Base-by-base conservation (phyloP, 2,329 filamentous ascomycete genomes). In the Diaporthe batatas region DNA sequence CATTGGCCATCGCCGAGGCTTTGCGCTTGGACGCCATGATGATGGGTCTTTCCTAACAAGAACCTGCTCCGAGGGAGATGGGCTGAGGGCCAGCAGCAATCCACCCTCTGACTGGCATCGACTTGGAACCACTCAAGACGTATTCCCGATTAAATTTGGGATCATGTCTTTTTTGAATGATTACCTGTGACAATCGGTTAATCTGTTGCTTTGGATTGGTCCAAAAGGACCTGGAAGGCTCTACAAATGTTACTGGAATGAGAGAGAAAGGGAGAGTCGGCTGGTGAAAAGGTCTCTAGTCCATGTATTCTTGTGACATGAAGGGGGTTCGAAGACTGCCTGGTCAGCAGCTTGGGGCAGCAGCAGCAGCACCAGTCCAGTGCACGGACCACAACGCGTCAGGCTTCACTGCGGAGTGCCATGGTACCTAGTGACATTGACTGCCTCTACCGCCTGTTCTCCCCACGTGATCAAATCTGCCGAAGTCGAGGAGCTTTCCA, bases 1-100 rank as follows among this genome's bases (percentile, higher is more conserved):
- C 82, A 68, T 90, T 85, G 70, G 90, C 90, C 88, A 97, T 92
- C 12, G 92, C 92, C 72, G 90, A 89, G 62, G 93, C 93, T 83
- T 98, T 98, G 79, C 96, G 91, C 84, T 98, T 98, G 70, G 94
- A 91, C n/a, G 96, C 92, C 96, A 98, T 98, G 73, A 10, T 55
- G 58, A 55, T 32, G 44, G 53, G 62, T 21, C 12, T 39, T 25
- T n/a, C n/a, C 14, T 53, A 53, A 39, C 12, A 39, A 21, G n/a
- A 34, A 32, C 16, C 12, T 16, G 47, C 29, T 67, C n/a, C 36
- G 3, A 25, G 5, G 25, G 62, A 53, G 16, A 32, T 67, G 62
- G 47, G 32, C 62, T 53, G 39, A 39, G 39, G 62, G 47, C 62
- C 62, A 67, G 62, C 62, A 53, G 44, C 32, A 53, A 29, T 53